Percentiles rank a stretch among this genome's conserved stretches.
Evolutionary conservation across 495 filamentous ascomycete species (phyloP).

Genomic region (Neurospora hispaniola): DNA sequence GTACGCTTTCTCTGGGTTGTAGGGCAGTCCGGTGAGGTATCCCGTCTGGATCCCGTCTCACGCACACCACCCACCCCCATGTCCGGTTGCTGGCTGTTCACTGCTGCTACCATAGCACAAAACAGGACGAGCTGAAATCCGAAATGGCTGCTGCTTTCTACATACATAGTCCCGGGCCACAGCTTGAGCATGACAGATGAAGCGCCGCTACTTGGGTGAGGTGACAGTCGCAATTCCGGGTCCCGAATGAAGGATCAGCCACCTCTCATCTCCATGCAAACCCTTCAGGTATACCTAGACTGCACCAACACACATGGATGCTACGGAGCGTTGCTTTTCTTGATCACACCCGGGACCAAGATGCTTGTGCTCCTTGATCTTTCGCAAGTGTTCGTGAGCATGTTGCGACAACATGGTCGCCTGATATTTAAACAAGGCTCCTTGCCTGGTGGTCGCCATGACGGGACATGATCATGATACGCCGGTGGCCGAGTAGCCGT

Average conservation of each 20-base stretch:
- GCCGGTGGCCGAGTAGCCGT: background rate
- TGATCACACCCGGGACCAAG: background rate
- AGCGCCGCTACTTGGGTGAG: constrained; percentile 1
- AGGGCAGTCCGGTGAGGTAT: background rate
- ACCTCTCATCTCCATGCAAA: background rate
- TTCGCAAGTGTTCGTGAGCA: background rate
- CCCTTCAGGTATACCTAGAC: background rate
- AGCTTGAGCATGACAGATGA: background rate
- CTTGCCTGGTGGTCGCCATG: background rate
- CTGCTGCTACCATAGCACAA: background rate
- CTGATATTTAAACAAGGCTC: background rate
- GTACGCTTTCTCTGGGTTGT: background rate
- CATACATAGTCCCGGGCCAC: background rate
- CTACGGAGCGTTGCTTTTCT: background rate
- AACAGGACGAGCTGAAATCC: background rate
- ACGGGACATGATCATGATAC: background rate
- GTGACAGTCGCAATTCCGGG: constrained; percentile 5
- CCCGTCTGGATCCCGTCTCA: background rate
- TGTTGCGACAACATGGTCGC: background rate
- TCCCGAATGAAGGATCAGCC: background rate
- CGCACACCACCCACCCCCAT: background rate
- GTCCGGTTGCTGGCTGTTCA: background rate
- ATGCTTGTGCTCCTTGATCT: background rate
- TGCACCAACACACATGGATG: background rate
- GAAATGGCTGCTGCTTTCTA: background rate